Evolutionary conservation across 257 asterid genomes (phyloP).

Genomic region (Solanum sparsipilum): DNA sequence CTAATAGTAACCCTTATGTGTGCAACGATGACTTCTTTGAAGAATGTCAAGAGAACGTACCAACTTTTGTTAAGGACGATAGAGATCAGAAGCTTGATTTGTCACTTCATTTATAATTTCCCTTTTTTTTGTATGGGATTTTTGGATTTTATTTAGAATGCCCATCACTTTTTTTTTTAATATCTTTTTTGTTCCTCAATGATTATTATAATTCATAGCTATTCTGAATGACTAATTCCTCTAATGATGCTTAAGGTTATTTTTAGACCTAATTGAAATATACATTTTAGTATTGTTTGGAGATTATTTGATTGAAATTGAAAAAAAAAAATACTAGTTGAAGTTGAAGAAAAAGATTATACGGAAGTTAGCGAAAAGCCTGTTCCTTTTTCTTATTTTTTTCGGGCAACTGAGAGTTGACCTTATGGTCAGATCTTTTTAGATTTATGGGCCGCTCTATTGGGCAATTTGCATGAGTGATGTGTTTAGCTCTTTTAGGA

Average conservation of each 20-base stretch:
- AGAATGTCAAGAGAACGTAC: neutral
- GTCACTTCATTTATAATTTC: constrained; percentile 66
- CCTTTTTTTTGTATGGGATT: neutral
- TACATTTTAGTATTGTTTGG: neutral
- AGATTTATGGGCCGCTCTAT: neutral
- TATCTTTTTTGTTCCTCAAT: neutral
- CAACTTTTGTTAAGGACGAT: neutral
- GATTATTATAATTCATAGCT: neutral
- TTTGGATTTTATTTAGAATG: neutral
- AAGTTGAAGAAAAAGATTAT: neutral
- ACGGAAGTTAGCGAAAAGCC: no score
- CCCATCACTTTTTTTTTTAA: neutral
- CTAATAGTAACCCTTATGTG: neutral
- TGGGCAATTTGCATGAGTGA: neutral
- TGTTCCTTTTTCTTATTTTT: neutral
- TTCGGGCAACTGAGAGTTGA: neutral
- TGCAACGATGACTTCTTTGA: constrained; percentile 12
- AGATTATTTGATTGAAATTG: neutral
- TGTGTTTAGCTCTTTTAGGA: neutral
- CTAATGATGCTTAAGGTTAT: neutral
- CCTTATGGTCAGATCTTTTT: neutral
- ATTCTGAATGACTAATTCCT: neutral
- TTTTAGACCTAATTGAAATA: neutral
- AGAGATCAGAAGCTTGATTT: constrained; percentile 57
- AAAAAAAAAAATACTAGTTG: neutral